A percentile compares a stretch with the other conserved stretches of the same genome.
These are phyloP conservation scores for Exophiala dermatitidis DNA, from an alignment of 2,329 filamentous ascomycete genomes.

Conservation along the genomic window DNA sequence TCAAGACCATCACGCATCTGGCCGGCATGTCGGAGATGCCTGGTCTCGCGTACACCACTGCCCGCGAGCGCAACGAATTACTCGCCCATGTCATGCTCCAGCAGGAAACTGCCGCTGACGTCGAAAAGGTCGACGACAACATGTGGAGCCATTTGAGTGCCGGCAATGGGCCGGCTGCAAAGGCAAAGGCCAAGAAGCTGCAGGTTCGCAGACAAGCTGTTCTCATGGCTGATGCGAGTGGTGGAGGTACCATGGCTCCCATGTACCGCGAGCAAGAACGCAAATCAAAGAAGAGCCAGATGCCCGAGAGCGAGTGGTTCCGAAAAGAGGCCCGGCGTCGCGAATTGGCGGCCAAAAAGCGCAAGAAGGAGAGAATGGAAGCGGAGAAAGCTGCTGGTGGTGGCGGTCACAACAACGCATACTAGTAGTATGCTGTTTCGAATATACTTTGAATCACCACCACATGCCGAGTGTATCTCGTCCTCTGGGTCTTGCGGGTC, in stretches of 20 bases:
- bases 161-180: constrained; percentile 25
- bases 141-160: constrained; percentile 54
- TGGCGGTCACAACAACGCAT: neutral
- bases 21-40: constrained; percentile 82
- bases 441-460: no score
- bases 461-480: no score
- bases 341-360: constrained; percentile 48
- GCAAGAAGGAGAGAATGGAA: constrained; percentile 29
- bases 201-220: constrained; percentile 70
- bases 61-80: constrained; percentile 74
- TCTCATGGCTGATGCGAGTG: constrained; percentile 74
- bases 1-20: constrained; percentile 96
- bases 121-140: constrained; percentile 62
- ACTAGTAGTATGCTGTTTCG: no score
- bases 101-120: constrained; percentile 65
- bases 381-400: constrained; percentile 13
- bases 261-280: constrained; percentile 73
- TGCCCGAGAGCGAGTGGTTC: constrained; percentile 56
- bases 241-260: constrained; percentile 87
- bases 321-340: constrained; percentile 59
- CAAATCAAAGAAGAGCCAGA: constrained; percentile 56
- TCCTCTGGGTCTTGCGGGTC: no score
- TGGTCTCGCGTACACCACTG: constrained; percentile 69
- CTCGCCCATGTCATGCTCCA: constrained; percentile 84
- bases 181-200: constrained; percentile 15